phyloP scores from a whole-genome alignment of 805 yeast species.

The Saccharomyces eubayanus region DNA sequence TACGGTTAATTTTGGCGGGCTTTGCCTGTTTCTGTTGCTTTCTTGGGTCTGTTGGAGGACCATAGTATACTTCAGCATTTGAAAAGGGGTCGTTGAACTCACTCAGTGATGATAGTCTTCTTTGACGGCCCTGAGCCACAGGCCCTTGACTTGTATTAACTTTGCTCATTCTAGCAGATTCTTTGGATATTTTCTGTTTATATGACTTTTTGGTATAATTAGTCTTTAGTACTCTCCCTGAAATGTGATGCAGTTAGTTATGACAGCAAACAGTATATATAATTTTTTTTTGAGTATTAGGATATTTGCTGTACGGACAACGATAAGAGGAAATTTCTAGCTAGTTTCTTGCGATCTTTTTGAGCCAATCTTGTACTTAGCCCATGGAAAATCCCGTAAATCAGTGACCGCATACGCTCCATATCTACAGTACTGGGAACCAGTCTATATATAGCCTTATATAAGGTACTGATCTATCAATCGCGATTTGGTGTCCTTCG shows the following conservation, averaged over 20 bases:
- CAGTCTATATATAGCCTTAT: background rate
- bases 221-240: background rate
- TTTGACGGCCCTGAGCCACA: slow-evolving; percentile 8
- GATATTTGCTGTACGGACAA: background rate
- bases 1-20: slow-evolving; percentile 35
- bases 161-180: background rate
- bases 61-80: slow-evolving; percentile 60
- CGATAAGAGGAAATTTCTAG: background rate
- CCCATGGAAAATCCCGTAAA: background rate
- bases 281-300: background rate
- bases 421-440: background rate
- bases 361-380: background rate
- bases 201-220: background rate
- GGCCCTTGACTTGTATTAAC: background rate
- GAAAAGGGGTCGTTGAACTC: slow-evolving; percentile 56
- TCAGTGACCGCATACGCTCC: background rate
- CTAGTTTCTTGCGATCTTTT: background rate
- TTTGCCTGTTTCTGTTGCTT: slow-evolving; percentile 25
- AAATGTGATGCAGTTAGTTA: background rate
- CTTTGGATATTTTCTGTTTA: background rate
- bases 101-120: slow-evolving; percentile 37
- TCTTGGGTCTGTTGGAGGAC: slow-evolving; percentile 51
- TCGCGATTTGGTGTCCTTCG: background rate
- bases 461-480: background rate
- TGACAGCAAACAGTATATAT: background rate